Evolutionary conservation across 1,284 basidiomycete genomes (phyloP), one percentile per base, ranked within the genome.

Genomic region (Trametes polyzona): DNA sequence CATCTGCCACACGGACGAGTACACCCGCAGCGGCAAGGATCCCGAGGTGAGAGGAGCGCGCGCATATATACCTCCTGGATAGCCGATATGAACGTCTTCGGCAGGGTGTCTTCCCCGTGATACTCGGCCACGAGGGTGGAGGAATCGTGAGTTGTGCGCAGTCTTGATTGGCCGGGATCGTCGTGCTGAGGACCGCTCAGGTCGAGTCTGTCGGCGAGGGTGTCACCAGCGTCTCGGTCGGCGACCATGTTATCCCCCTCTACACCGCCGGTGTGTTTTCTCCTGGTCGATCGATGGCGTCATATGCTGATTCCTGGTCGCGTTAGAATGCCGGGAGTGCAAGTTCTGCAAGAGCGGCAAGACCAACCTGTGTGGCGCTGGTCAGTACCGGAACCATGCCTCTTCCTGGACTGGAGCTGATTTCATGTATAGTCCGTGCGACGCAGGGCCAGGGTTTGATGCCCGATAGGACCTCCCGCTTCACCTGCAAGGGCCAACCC

Each of bases 321-420:
- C 24, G 4, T 49, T 65, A 93, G 95, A 98, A 75, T 98, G 95
- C 73, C 84, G 84, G 47, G 88, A 98, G 77, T 98, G 95, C 80
- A 96, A 96, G 75, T 98, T 98, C 81, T 99, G 96, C 84, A 96
- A 90, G 78, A 96, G 93, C 56, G 97, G 96, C 62, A 99, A 98
- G 83, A 99, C 96, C 59, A 99, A 98, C 76, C 83, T 97, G 41
- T 97, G 95, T 70, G 90, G 93, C 57, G 84, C 87, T 78, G 91
- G 92, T 91, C 1, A 17, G 44, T 30, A 29, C 47, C 14, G 35
- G 6, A 26, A 3, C 19, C 12, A 9, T n/a, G n/a, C 33, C 40
- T 29, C 24, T 30, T 7, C 39, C 2, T n/a, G 3, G 2, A 4
- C 44, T 48, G 16, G 11, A 43, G 49, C 51, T 29, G 52, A 62